Base-by-base conservation (phyloP, 2,329 filamentous ascomycete genomes). In the Penicillium carneum region DNA sequence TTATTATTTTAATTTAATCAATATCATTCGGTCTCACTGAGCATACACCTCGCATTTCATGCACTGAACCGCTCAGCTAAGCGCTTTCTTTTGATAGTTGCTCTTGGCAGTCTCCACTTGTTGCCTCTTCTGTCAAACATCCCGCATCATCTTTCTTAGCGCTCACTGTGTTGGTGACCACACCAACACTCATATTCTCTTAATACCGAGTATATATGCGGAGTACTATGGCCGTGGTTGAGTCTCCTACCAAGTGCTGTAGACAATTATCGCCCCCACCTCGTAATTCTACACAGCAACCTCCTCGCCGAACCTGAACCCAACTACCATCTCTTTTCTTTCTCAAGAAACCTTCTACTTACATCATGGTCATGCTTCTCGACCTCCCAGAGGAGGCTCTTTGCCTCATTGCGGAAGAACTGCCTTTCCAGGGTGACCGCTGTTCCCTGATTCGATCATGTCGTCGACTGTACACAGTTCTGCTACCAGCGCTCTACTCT, bases 401-500 rank as follows among this genome's bases (percentile, higher is more conserved):
- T 11, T 23, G 14, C 3, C 31, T 49, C 9, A 56, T 56, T 23
- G 34, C n/a, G 9, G 20, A 41, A 36, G 3, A 49, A 1, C 12
- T 56, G 5, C 8, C 33, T 23, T 1, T 4, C 23, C 52, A 38
- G 12, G 2, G 11, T 33, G 53, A 56, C 36, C 53, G 33, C 12
- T 11, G 31, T 23, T 33, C 43, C 34, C 23, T 56, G 11, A 31
- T 56, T 39, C 36, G 7, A 6, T 38, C 43, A 18, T 56, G 43
- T 33, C 53, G 43, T 29, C 43, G n/a, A 12, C n/a, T 56, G 23
- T 49, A 49, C 31, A 34, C 31, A 49, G 26, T 23, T 18, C 11
- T 46, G 12, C n/a, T 56, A 16, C 53, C 53, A 33, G 23, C 10
- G 12, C 53, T 56, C 31, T 56, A 56, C 26, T 49, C 53, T 3